Base-by-base conservation (phyloP, 2,329 filamentous ascomycete genomes). In the Fusarium papillatum region DNA sequence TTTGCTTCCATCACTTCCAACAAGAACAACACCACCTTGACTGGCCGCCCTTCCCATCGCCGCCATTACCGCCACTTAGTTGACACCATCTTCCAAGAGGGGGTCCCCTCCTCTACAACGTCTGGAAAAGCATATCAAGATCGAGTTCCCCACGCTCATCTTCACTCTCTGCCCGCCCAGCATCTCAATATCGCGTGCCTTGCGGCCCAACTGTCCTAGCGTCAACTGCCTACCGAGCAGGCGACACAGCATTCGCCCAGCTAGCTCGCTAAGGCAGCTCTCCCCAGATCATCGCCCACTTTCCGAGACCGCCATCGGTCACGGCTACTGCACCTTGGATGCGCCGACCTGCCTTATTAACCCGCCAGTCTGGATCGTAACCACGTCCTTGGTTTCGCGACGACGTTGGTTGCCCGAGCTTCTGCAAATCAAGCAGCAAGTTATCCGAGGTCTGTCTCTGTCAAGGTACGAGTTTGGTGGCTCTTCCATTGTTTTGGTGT, bases 41-140 rank as follows among this genome's bases (percentile, higher is more conserved):
- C 67, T 48, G 48, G 48, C 62, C 71, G 63, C 73, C 53, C 53
- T 57, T 22, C 53, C 53, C 53, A 57, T 57, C 53, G 53, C 53
- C 72, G 64, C 60, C 62, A 71, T 70, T 57, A 70, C 68, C 53
- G 62, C 70, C 57, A 76, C 62, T 65, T 76, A 62, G 74, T 66
- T 71, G 71, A 76, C 74, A 74, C 74, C 74, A 76, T 76, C 74
- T 74, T 74, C 68, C 36, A 26, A 22, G 24, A 16, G 39, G 48
- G 17, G 57, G 46, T 64, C 71, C 66, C 69, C 75, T 69, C 36
- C 67, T 61, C n/a, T 64, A 36, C 66, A 53, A 65, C 62, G 63
- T 65, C 26, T 60, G 53, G 62, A 41, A 75, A 79, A 69, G 74
- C 76, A 79, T 80, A 79, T 78, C 70, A 79, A 71, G 61, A 76